Evolutionary conservation across 148 eudicot species (phyloP).

Genomic region (Fagopyrum homotropicum): DNA sequence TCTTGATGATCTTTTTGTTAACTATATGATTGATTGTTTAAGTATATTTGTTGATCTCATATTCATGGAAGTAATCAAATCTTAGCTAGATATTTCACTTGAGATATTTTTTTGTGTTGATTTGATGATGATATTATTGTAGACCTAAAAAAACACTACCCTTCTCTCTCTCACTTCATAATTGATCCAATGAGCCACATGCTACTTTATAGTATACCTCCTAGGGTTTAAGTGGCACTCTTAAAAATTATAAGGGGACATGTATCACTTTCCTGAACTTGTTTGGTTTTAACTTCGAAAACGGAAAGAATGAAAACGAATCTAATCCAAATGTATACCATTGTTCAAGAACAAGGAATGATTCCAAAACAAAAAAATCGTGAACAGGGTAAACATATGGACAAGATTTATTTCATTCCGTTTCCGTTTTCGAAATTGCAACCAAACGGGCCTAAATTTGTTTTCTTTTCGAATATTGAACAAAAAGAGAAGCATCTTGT

Average conservation of each 20-base stretch:
- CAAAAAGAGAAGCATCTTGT: background rate
- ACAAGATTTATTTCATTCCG: too few species aligned
- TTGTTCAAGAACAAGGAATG: too few species aligned
- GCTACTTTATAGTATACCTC: background rate
- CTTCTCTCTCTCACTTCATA: background rate
- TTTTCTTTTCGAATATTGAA: too few species aligned
- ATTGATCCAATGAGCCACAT: background rate
- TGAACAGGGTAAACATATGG: too few species aligned
- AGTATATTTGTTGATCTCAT: background rate
- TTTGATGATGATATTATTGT: background rate
- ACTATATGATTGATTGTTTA: background rate
- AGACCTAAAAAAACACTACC: background rate
- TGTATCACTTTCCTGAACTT: too few species aligned
- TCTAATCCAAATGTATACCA: too few species aligned
- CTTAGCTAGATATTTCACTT: background rate
- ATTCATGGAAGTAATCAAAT: background rate
- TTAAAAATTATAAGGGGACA: too few species aligned
- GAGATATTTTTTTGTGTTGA: constrained; percentile 1
- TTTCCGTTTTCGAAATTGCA: too few species aligned
- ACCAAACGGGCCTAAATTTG: too few species aligned
- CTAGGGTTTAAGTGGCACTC: background rate
- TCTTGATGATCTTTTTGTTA: background rate
- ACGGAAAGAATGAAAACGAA: too few species aligned
- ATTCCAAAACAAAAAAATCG: too few species aligned
- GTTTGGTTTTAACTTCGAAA: too few species aligned